These are phyloP conservation scores for Hanseniaspora osmophila DNA, from an alignment of 805 yeast species.

Conservation along the genomic window DNA sequence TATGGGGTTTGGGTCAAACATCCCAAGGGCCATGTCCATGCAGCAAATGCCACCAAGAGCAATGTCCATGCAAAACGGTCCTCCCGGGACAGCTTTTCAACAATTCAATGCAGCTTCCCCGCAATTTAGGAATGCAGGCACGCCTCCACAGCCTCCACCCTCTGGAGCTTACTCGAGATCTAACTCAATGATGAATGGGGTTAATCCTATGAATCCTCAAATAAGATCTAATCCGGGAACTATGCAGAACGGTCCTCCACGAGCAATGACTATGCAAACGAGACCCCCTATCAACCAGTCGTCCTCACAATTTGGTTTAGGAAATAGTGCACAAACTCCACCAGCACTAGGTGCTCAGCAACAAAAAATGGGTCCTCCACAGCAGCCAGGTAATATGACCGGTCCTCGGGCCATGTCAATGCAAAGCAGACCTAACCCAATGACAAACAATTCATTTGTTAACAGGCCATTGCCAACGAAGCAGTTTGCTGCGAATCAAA, in stretches of 20 bases:
- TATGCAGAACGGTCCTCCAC: constrained; percentile 9
- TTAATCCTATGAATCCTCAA: constrained; percentile 4
- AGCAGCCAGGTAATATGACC: not conserved
- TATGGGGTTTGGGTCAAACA: not conserved
- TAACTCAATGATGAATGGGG: constrained; percentile 17
- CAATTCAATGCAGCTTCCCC: no score
- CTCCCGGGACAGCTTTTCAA: no score
- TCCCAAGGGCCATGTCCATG: constrained; percentile 32
- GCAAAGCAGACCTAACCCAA: constrained; percentile 7
- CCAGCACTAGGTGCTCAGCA: not conserved
- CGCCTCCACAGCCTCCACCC: not conserved
- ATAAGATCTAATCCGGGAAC: no score
- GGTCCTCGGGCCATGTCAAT: constrained; percentile 22
- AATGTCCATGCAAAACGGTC: constrained; percentile 6
- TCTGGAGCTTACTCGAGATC: constrained; percentile 17
- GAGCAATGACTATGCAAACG: constrained; percentile 19
- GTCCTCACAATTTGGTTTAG: no score
- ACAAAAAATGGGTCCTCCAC: constrained; percentile 3
- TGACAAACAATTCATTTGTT: not conserved
- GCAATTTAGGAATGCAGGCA: no score
- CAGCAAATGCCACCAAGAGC: constrained; percentile 6
- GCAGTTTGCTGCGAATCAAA: not conserved
- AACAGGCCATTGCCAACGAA: not conserved
- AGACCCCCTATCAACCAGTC: not conserved
- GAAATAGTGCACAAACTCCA: no score